These are phyloP conservation scores for Solioccasus polychromus DNA, from an alignment of 768 basidiomycete species.

Conservation along the genomic window DNA sequence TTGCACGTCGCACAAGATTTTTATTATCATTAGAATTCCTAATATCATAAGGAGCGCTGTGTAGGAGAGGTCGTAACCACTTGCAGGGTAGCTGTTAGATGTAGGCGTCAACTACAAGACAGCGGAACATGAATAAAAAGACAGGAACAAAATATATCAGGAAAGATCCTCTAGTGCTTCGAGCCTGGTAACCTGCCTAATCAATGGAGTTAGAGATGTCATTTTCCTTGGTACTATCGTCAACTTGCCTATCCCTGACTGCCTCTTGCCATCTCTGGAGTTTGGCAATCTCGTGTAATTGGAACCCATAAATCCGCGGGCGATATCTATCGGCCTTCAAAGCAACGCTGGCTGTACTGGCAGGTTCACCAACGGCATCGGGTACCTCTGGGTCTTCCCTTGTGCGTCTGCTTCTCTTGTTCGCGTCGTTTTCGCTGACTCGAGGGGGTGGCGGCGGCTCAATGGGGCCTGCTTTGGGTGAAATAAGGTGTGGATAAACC, in stretches of 20 bases:
- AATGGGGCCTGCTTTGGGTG: slow-evolving; percentile 66
- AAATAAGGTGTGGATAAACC: slow-evolving; percentile 92
- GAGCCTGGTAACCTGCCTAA: slow-evolving; percentile 47
- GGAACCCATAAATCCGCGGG: slow-evolving; percentile 96
- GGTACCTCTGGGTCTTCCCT: slow-evolving; percentile 51
- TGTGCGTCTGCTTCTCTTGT: slow-evolving; percentile 44
- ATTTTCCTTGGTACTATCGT: background rate
- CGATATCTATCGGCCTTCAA: slow-evolving; percentile 89
- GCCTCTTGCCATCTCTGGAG: slow-evolving; percentile 96
- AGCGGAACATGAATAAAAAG: background rate
- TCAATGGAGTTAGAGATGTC: slow-evolving; percentile 7
- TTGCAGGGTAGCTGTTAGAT: background rate
- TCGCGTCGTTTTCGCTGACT: slow-evolving; percentile 27
- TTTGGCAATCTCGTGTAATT: slow-evolving; percentile 90
- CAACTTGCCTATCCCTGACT: slow-evolving; percentile 69
- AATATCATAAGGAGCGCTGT: background rate
- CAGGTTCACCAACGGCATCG: slow-evolving; percentile 59
- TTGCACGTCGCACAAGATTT: background rate
- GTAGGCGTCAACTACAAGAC: slow-evolving; percentile 8
- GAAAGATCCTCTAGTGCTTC: slow-evolving; percentile 44
- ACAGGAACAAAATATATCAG: slow-evolving; percentile 9
- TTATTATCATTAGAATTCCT: slow-evolving; percentile 1
- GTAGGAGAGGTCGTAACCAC: background rate
- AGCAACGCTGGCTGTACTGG: slow-evolving; percentile 79
- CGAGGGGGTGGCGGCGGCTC: slow-evolving; percentile 33